These are phyloP conservation scores for Eutrema heterophyllum DNA, from an alignment of 345 rosid genomes.

Conservation along the genomic window DNA sequence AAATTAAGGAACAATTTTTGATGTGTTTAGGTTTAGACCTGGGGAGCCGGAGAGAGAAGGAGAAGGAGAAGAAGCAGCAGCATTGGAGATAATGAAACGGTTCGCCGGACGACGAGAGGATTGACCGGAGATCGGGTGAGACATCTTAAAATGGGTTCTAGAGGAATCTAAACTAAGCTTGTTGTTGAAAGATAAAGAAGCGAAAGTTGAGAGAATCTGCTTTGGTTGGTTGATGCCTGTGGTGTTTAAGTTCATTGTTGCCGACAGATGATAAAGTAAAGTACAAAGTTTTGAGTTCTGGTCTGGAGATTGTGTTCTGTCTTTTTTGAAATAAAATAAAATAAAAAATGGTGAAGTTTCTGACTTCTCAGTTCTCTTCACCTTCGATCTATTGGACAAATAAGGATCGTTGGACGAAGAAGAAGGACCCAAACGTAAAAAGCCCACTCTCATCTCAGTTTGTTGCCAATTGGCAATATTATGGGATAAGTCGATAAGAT, in stretches of 20 bases:
- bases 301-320: neutral
- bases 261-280: slow-evolving; percentile 13
- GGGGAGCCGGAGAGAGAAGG: slow-evolving; percentile 29
- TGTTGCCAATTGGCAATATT: slow-evolving; percentile 15
- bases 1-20: neutral
- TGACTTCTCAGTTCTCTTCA: neutral
- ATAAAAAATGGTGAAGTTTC: neutral
- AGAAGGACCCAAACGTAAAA: slow-evolving; percentile 10
- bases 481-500: neutral
- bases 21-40: slow-evolving; percentile 13
- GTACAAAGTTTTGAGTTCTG: neutral
- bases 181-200: slow-evolving; percentile 16
- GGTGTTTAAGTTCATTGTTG: slow-evolving; percentile 18
- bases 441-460: neutral
- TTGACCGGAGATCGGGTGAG: slow-evolving; percentile 6
- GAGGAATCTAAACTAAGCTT: neutral
- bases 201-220: slow-evolving; percentile 8
- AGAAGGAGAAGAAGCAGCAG: slow-evolving; percentile 31
- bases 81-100: slow-evolving; percentile 23
- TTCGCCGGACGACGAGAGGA: slow-evolving; percentile 10
- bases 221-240: slow-evolving; percentile 20
- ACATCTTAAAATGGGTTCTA: slow-evolving; percentile 18
- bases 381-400: slow-evolving; percentile 2
- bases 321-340: neutral
- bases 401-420: neutral